Conservation (phyloP, 2,329 filamentous ascomycete species). For the Aphanocladium album region DNA sequence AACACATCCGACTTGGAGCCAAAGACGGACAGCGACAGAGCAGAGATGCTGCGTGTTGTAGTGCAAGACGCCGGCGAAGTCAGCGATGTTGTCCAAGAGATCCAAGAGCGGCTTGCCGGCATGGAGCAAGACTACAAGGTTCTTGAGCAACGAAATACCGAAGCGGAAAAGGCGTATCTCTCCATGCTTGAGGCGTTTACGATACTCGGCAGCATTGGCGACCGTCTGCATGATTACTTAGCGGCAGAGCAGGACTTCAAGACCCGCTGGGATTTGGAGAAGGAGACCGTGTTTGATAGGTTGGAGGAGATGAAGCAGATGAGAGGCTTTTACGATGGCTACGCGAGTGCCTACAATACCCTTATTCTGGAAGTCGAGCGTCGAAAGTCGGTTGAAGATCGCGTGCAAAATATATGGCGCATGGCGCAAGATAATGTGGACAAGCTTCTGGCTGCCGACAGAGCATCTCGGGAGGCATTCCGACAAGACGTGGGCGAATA, state of each 20-base stretch:
- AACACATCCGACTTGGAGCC: constrained; percentile 55
- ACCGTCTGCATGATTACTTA: constrained; percentile 60
- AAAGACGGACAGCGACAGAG: constrained; percentile 68
- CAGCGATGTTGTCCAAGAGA: constrained; percentile 61
- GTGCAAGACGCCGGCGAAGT: constrained; percentile 64
- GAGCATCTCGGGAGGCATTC: constrained; percentile 70
- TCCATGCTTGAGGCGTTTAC: constrained; percentile 59
- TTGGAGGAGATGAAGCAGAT: constrained; percentile 74
- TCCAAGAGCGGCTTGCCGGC: constrained; percentile 67
- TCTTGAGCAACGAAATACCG: constrained; percentile 59
- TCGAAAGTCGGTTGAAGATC: constrained; percentile 65
- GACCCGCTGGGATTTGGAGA: constrained; percentile 68
- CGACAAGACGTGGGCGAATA: constrained; percentile 78
- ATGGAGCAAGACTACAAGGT: constrained; percentile 69
- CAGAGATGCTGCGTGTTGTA: constrained; percentile 79
- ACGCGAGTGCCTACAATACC: constrained; percentile 76
- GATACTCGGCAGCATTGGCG: constrained; percentile 62
- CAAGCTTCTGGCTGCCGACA: constrained; percentile 68
- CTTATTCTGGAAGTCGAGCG: constrained; percentile 80
- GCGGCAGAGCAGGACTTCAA: constrained; percentile 60
- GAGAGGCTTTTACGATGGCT: constrained; percentile 79
- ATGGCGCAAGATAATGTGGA: constrained; percentile 75
- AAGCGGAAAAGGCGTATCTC: constrained; percentile 42
- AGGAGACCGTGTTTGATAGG: constrained; percentile 60
- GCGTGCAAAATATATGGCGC: constrained; percentile 67